Percentiles rank a stretch among this genome's conserved stretches.
Conservation (phyloP, 192 early-diverging fungal species). For the Phycomyces nitens region DNA sequence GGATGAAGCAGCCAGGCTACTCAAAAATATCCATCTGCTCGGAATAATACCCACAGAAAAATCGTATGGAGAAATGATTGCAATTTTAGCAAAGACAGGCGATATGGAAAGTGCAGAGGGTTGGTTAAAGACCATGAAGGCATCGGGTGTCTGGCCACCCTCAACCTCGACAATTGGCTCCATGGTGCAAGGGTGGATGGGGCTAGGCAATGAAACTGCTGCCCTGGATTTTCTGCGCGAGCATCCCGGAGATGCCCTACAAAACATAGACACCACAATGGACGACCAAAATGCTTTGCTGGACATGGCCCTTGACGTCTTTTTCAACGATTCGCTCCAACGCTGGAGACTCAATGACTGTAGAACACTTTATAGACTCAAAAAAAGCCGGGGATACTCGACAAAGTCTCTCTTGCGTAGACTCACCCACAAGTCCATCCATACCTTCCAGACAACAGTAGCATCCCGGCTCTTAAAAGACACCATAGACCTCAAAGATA, state of each 20-base stretch:
- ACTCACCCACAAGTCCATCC: neutral
- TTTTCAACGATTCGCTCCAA: slow-evolving; percentile 1
- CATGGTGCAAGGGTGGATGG: neutral
- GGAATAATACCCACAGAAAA: neutral
- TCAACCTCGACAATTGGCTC: neutral
- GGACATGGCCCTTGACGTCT: slow-evolving; percentile 12
- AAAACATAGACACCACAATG: neutral
- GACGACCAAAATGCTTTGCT: neutral
- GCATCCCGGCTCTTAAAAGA: neutral
- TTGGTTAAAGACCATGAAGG: slow-evolving; percentile 2
- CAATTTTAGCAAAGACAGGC: neutral
- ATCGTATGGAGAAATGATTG: neutral
- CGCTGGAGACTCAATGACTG: slow-evolving; percentile 6
- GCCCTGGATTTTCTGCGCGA: neutral
- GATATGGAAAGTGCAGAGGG: neutral
- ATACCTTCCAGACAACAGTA: neutral
- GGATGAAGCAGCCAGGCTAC: neutral
- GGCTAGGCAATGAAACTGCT: neutral
- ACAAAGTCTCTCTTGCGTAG: neutral
- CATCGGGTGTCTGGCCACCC: neutral
- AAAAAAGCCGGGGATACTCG: neutral
- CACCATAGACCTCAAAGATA: neutral
- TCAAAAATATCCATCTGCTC: neutral
- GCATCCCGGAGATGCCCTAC: neutral
- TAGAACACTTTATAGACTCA: neutral